A percentile compares a stretch with the other conserved stretches of the same genome.
phyloP scores from a whole-genome alignment of 2,329 filamentous ascomycete genomes.

The Monosporascus sp. region DNA sequence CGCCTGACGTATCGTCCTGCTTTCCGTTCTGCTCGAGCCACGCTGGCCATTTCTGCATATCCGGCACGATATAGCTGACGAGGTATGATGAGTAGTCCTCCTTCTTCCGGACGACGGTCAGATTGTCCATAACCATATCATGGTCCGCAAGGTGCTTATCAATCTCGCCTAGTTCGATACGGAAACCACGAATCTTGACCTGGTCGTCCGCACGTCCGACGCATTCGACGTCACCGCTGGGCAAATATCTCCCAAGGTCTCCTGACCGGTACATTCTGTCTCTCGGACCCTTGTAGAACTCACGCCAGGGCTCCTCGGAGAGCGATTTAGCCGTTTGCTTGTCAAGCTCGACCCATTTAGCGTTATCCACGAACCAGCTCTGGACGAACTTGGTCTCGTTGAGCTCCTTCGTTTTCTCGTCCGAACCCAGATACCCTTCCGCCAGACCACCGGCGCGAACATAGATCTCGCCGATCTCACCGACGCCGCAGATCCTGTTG shows the following conservation, averaged over 20 bases:
- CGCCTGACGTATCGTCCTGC: neutral
- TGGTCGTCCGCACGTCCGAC: neutral
- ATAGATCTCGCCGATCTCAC: conserved; percentile 21
- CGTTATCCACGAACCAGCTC: conserved; percentile 80
- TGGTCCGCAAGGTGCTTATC: neutral
- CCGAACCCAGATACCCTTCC: conserved; percentile 65
- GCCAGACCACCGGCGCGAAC: conserved; percentile 67
- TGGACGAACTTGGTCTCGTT: conserved; percentile 72
- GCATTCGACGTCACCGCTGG: conserved; percentile 66
- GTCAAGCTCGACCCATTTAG: conserved; percentile 57
- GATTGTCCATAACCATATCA: neutral
- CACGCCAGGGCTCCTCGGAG: conserved; percentile 26
- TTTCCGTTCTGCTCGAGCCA: neutral
- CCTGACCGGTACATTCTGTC: conserved; percentile 86
- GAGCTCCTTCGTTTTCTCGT: conserved; percentile 47
- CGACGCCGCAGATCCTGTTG: too few species aligned
- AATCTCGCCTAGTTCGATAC: neutral
- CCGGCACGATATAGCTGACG: neutral
- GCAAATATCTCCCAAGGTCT: conserved; percentile 63
- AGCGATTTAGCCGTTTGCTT: conserved; percentile 22
- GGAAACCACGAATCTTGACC: neutral
- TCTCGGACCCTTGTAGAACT: conserved; percentile 75
- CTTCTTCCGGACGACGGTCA: neutral
- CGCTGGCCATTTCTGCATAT: neutral
- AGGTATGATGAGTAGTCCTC: neutral